Percentiles rank a stretch among this genome's conserved stretches.
These are phyloP conservation scores for Cystobasidiaceae sp. DNA, from an alignment of 1,284 basidiomycete species.

Conservation along the genomic window DNA sequence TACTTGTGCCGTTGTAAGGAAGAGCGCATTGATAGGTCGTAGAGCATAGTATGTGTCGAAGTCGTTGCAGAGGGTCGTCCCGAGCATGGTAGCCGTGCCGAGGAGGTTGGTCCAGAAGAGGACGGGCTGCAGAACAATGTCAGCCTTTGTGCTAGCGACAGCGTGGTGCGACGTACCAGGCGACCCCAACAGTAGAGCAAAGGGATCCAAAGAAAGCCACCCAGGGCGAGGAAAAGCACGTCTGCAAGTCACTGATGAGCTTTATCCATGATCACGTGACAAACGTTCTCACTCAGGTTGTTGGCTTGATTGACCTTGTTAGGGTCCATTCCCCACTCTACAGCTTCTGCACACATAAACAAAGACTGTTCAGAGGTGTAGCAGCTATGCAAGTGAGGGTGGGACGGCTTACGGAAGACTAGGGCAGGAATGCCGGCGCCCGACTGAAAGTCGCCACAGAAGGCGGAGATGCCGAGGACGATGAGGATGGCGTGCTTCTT, in stretches of 20 bases:
- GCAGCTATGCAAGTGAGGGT: not conserved
- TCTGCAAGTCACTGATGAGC: too few species aligned
- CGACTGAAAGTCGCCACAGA: constrained; percentile 35
- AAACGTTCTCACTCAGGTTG: too few species aligned
- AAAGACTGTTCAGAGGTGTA: too few species aligned
- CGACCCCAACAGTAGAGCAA: too few species aligned
- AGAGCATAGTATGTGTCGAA: constrained; percentile 34
- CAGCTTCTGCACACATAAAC: too few species aligned
- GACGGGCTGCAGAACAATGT: constrained; percentile 35
- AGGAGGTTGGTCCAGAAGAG: constrained; percentile 37
- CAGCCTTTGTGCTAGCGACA: not conserved
- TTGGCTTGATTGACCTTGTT: too few species aligned
- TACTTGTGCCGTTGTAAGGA: constrained; percentile 32
- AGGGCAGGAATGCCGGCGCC: constrained; percentile 33
- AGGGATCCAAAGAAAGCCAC: too few species aligned
- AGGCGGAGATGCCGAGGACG: too few species aligned
- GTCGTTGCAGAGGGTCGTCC: constrained; percentile 19
- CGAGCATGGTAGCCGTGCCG: constrained; percentile 35
- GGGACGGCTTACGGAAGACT: constrained; percentile 17
- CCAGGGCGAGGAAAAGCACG: too few species aligned
- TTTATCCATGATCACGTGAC: too few species aligned
- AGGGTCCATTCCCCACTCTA: too few species aligned
- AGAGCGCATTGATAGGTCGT: constrained; percentile 34
- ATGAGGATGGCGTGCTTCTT: too few species aligned
- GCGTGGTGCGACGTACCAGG: not conserved